phyloP scores from a whole-genome alignment of 768 basidiomycete genomes.

The Amanita rubescens region DNA sequence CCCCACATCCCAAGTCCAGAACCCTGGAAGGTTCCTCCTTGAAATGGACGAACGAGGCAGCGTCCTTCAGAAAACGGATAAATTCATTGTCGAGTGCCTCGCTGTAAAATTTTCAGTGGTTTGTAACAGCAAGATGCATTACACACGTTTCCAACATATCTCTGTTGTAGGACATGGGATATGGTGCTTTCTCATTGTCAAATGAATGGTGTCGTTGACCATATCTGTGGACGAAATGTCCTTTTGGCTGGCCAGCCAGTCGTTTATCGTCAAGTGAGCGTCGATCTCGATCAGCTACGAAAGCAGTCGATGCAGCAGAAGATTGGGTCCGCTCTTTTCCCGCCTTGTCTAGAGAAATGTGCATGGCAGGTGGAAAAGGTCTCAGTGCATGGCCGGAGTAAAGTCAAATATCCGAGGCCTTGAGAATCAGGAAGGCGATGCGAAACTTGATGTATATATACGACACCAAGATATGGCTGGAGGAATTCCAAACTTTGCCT shows the following conservation, averaged over 20 bases:
- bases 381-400: neutral
- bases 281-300: neutral
- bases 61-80: conserved; percentile 38
- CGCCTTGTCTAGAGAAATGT: neutral
- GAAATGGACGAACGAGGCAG: conserved; percentile 57
- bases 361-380: neutral
- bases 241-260: conserved; percentile 31
- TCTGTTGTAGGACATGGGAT: conserved; percentile 67
- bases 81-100: conserved; percentile 51
- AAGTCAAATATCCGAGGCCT: no score
- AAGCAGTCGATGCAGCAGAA: neutral
- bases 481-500: conserved; percentile 39
- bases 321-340: neutral
- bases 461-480: conserved; percentile 24
- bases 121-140: conserved; percentile 2
- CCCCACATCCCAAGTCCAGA: conserved; percentile 71
- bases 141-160: conserved; percentile 63
- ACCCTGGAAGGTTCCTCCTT: conserved; percentile 42
- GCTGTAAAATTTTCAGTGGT: conserved; percentile 22
- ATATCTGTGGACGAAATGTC: conserved; percentile 49
- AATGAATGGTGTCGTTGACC: conserved; percentile 62
- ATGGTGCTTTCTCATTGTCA: conserved; percentile 71
- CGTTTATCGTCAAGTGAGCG: conserved; percentile 23
- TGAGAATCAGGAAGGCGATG: neutral
- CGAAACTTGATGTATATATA: conserved; percentile 35